Evolutionary conservation across 2,329 filamentous ascomycete species (phyloP).

Genomic region (Teratosphaeria zuluensis): DNA sequence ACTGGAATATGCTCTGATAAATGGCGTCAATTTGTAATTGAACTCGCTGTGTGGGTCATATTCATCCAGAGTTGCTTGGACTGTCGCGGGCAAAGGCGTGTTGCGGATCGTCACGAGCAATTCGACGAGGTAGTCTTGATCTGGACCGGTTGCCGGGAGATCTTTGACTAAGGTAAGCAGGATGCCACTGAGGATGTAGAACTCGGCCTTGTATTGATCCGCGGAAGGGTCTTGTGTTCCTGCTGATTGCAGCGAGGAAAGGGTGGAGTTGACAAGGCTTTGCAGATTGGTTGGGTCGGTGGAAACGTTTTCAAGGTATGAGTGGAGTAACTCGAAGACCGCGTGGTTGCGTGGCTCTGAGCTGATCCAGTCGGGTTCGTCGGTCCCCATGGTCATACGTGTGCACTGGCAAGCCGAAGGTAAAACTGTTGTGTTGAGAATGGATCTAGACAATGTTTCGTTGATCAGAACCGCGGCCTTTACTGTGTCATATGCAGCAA

Average conservation of each 20-base stretch:
- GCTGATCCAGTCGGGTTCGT: not conserved
- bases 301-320: not conserved
- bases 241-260: not conserved
- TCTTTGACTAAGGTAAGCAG: not conserved
- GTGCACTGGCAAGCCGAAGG: not conserved
- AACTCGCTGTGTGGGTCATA: not conserved
- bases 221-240: not conserved
- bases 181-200: not conserved
- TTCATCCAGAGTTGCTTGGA: not conserved
- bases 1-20: not conserved
- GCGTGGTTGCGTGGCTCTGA: not conserved
- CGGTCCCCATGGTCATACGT: not conserved
- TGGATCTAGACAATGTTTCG: no score
- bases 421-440: no score
- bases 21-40: not conserved
- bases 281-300: not conserved
- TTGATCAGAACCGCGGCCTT: no score
- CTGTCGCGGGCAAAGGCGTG: not conserved
- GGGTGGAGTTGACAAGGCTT: not conserved
- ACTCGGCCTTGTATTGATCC: not conserved
- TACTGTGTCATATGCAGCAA: no score
- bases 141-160: not conserved
- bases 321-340: not conserved
- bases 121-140: not conserved
- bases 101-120: not conserved